Conservation (phyloP, 2,329 filamentous ascomycete species). For the Aspergillus sergii region DNA sequence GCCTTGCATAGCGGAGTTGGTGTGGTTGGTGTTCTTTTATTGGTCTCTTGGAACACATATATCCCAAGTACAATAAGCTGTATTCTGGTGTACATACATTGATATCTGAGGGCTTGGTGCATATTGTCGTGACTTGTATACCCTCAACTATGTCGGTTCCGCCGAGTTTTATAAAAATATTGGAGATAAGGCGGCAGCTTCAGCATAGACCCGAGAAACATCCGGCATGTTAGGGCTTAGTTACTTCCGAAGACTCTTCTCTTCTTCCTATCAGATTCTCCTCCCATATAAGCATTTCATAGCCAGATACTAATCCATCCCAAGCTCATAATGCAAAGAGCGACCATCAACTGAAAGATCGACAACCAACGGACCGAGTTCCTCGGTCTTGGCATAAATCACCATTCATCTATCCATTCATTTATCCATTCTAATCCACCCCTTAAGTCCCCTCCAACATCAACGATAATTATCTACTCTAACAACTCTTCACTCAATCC, state of each 20-base stretch:
- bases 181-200: neutral
- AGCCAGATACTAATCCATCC: neutral
- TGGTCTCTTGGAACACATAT: neutral
- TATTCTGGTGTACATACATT: constrained; percentile 1
- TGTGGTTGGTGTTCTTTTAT: neutral
- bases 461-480: neutral
- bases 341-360: neutral
- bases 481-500: neutral
- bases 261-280: neutral
- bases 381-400: neutral
- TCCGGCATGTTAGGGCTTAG: neutral
- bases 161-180: neutral
- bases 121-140: neutral
- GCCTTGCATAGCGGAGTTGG: constrained; percentile 6
- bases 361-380: neutral
- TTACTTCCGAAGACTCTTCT: neutral
- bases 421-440: neutral
- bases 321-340: neutral
- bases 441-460: neutral
- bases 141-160: neutral
- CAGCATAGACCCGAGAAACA: neutral
- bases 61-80: neutral
- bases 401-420: neutral
- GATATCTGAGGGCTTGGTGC: neutral
- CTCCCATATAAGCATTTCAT: neutral